Evolutionary conservation across 352 stramenopile species (phyloP).

Genomic region (Globisporangium paroecandrum): DNA sequence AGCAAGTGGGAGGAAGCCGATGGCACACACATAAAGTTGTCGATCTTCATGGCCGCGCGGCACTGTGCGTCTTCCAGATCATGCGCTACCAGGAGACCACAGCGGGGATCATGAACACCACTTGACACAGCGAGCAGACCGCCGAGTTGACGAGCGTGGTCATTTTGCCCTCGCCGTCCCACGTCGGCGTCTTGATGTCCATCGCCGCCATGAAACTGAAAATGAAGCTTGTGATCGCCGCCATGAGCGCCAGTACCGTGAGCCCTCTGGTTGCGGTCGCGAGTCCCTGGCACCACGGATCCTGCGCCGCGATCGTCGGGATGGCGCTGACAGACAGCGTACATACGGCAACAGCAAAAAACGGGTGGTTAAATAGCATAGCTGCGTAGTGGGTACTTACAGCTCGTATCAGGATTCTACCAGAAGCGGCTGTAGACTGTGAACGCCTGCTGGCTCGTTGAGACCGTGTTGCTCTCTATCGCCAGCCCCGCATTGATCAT

Average conservation of each 20-base stretch:
- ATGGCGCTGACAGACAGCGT: slow-evolving; percentile 26
- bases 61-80: slow-evolving; percentile 44
- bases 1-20: slow-evolving; percentile 31
- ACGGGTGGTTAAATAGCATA: neutral
- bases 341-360: neutral
- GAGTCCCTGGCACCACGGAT: slow-evolving; percentile 66
- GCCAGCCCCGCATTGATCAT: slow-evolving; percentile 68
- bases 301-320: slow-evolving; percentile 29
- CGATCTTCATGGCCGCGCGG: slow-evolving; percentile 35
- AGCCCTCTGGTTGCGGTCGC: slow-evolving; percentile 45
- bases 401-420: slow-evolving; percentile 14
- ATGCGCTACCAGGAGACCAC: slow-evolving; percentile 62
- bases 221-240: slow-evolving; percentile 51
- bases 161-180: slow-evolving; percentile 63
- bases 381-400: neutral
- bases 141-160: slow-evolving; percentile 51
- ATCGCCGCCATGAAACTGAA: slow-evolving; percentile 50
- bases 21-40: slow-evolving; percentile 59
- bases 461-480: slow-evolving; percentile 31
- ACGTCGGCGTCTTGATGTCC: slow-evolving; percentile 63
- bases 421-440: slow-evolving; percentile 39
- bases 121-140: slow-evolving; percentile 52
- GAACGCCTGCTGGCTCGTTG: slow-evolving; percentile 19
- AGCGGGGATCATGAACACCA: slow-evolving; percentile 35
- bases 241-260: slow-evolving; percentile 47